Conservation (phyloP, 148 eudicot genomes). For the Vaccinium corymbosum region DNA sequence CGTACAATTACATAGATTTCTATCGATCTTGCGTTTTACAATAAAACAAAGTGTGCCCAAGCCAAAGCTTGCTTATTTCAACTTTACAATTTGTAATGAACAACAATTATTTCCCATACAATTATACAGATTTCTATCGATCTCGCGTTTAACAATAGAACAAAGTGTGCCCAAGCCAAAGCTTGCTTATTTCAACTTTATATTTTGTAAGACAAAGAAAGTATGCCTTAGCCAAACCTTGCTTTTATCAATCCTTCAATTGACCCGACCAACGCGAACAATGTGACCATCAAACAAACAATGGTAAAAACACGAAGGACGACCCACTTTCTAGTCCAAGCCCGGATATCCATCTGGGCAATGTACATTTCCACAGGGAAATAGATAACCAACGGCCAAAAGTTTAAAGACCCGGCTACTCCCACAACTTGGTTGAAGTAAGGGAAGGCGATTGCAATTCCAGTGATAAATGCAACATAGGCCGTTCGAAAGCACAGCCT, state of each 20-base stretch:
- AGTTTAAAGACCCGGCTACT: slow-evolving; percentile 46
- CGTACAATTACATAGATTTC: background rate
- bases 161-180: background rate
- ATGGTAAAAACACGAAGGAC: slow-evolving; percentile 25
- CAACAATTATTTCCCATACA: background rate
- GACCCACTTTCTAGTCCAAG: slow-evolving; percentile 46
- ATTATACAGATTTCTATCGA: background rate
- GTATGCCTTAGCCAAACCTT: slow-evolving; percentile 25
- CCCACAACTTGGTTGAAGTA: slow-evolving; percentile 63
- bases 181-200: background rate
- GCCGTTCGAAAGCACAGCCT: slow-evolving; percentile 47
- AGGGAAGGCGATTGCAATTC: slow-evolving; percentile 43
- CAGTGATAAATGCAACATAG: slow-evolving; percentile 44
- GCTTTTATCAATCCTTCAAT: slow-evolving; percentile 42
- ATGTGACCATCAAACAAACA: slow-evolving; percentile 29
- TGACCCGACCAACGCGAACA: slow-evolving; percentile 53
- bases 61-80: background rate
- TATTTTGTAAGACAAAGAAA: background rate
- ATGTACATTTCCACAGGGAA: slow-evolving; percentile 58
- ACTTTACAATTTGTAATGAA: background rate
- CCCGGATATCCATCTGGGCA: slow-evolving; percentile 32
- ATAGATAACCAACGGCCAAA: slow-evolving; percentile 58
- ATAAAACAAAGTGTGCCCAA: background rate
- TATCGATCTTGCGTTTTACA: background rate
- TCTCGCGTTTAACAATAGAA: background rate